These are phyloP conservation scores for Venturia oleaginea DNA, from an alignment of 2,329 filamentous ascomycete species.

Conservation along the genomic window DNA sequence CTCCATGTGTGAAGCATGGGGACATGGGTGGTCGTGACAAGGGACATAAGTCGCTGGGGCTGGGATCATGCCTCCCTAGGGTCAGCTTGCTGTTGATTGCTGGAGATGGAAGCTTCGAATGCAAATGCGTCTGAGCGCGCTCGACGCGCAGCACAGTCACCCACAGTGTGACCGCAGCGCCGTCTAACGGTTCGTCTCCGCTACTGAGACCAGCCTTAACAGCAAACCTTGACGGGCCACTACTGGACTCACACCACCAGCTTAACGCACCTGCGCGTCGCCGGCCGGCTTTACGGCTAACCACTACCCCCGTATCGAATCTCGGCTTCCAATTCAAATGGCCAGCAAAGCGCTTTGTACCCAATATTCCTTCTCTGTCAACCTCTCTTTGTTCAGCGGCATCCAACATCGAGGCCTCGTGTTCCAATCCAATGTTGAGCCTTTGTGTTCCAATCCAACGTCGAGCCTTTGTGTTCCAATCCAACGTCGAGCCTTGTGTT, in stretches of 20 bases:
- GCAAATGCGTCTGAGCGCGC: not conserved
- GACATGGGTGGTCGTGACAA: constrained; percentile 17
- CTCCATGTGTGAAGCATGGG: constrained; percentile 27
- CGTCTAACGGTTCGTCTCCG: too few relatives aligned
- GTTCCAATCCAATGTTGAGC: too few relatives aligned
- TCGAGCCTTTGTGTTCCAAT: too few relatives aligned
- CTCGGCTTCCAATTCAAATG: not conserved
- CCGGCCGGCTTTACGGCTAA: not conserved
- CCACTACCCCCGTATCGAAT: not conserved
- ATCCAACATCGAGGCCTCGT: not conserved
- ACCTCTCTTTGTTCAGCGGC: not conserved
- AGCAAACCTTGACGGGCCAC: not conserved
- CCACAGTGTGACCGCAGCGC: not conserved
- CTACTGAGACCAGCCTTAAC: not conserved
- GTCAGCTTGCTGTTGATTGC: constrained; percentile 7
- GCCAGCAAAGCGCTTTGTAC: constrained; percentile 1
- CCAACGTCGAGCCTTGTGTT: too few relatives aligned
- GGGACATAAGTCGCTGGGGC: not conserved
- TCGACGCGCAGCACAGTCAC: not conserved
- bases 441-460: not conserved
- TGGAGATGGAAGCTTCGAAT: not conserved
- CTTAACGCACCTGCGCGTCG: too few relatives aligned
- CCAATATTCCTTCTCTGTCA: not conserved
- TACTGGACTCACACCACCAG: too few relatives aligned
- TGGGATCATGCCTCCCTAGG: constrained; percentile 9